Percentiles rank a stretch among this genome's conserved stretches.
Conservation (phyloP, 1,284 basidiomycete genomes). For the Cutaneotrichosporon cyanovorans region DNA sequence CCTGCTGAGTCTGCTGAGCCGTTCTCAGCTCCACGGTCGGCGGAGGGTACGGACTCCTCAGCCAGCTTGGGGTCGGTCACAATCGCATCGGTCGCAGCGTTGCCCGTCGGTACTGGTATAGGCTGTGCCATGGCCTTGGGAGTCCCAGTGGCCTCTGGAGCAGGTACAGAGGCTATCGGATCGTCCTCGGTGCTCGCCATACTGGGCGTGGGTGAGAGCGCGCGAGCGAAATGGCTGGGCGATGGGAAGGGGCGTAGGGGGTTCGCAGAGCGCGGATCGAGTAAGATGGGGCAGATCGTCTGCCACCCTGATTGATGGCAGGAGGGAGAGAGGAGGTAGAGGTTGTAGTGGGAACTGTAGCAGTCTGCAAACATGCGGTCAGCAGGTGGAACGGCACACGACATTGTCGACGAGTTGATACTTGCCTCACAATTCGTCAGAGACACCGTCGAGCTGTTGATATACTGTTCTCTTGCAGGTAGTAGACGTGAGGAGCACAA, state of each 20-base stretch:
- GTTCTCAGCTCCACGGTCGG: no score
- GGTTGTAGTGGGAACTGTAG: neutral
- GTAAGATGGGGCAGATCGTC: slow-evolving; percentile 13
- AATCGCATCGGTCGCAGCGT: neutral
- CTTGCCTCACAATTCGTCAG: slow-evolving; percentile 8
- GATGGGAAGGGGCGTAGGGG: slow-evolving; percentile 4
- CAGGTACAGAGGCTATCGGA: neutral
- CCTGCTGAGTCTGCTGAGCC: no score
- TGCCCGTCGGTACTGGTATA: neutral
- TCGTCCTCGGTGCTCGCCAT: slow-evolving; percentile 21
- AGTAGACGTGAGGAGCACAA: no score
- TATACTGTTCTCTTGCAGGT: no score
- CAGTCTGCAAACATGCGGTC: slow-evolving; percentile 2
- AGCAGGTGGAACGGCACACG: slow-evolving; percentile 2
- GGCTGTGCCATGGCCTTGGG: neutral
- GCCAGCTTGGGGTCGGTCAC: no score
- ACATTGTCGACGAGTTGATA: neutral
- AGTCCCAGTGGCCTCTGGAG: no score
- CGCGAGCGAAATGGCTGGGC: slow-evolving; percentile 3
- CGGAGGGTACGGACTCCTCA: no score
- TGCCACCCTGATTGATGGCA: no score
- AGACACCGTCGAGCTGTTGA: neutral
- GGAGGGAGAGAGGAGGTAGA: neutral
- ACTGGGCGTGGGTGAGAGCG: slow-evolving; percentile 15
- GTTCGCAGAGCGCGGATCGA: slow-evolving; percentile 9